A percentile compares a stretch with the other conserved stretches of the same genome.
phyloP scores from a whole-genome alignment of 2,329 filamentous ascomycete species.

The Cucurbitaria berberidis region DNA sequence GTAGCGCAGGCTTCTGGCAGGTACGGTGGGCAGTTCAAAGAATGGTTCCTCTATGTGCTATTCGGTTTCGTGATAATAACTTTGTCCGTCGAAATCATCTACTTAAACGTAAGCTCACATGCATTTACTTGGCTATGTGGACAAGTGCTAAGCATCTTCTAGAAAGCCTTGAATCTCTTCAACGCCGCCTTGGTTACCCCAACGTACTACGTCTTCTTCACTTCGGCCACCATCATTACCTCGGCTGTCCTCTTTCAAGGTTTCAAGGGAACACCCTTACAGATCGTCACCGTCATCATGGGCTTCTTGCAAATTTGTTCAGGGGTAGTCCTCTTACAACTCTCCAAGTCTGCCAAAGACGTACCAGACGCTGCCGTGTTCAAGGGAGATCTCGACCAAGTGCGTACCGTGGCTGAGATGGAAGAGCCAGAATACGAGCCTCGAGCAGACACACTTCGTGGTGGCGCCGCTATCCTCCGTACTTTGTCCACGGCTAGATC shows the following conservation, averaged over 20 bases:
- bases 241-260: conserved; percentile 91
- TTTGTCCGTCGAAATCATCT: conserved; percentile 91
- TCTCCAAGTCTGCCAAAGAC: conserved; percentile 98
- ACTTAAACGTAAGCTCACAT: conserved; percentile 79
- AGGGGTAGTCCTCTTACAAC: conserved; percentile 87
- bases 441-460: conserved; percentile 94
- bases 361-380: conserved; percentile 94
- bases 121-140: not conserved
- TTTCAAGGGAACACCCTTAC: conserved; percentile 82
- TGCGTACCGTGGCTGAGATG: conserved; percentile 92
- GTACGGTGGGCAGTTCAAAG: conserved; percentile 79
- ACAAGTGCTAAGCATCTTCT: conserved; percentile 17
- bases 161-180: conserved; percentile 99
- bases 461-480: conserved; percentile 84
- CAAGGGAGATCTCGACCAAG: conserved; percentile 89
- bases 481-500: conserved; percentile 77
- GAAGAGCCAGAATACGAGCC: conserved; percentile 96
- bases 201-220: conserved; percentile 99
- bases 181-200: conserved; percentile 97
- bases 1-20: conserved; percentile 82
- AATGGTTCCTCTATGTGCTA: conserved; percentile 95
- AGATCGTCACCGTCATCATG: conserved; percentile 88
- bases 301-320: conserved; percentile 94
- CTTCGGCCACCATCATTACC: conserved; percentile 90
- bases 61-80: conserved; percentile 91